Evolutionary conservation across 2,329 filamentous ascomycete genomes (phyloP), one percentile per base, ranked within the genome.

Genomic region (Exophiala aquamarina): DNA sequence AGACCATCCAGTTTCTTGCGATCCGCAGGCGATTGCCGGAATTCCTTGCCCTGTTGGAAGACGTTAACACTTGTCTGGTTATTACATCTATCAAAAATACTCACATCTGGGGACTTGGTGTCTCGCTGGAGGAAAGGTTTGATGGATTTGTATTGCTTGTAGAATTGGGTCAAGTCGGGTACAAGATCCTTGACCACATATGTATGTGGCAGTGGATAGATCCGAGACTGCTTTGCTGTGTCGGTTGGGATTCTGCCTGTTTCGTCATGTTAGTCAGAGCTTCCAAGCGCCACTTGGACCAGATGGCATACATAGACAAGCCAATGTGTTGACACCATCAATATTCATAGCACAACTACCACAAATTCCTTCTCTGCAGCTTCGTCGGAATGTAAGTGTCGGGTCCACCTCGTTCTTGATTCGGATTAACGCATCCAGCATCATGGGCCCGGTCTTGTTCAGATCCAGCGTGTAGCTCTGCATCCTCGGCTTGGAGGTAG

Each of bases 91-190:
- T 11, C 34, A n/a, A 29, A 13, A 36, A 28, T 18, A 78, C 86
- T 69, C 80, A 94, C 89, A 67, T 96, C 88, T 59, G 84, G 82
- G 34, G 89, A 76, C 45, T 88, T 86, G 20, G 89, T 93, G 56
- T 91, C 86, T 65, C 90, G 83, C 77, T 97, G 93, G 44, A 98
- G 84, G 71, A 95, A 98, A 34, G 93, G 93, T 84, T 97, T 95
- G 75, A 98, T 96, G 13, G 91, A 96, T 76, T 96, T 95, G 83
- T 98, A 98, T 79, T 98, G 93, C 82, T 97, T 97, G 83, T 98
- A 98, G 77, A 98, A 97, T 66, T 93, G 87, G 55, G 93, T 98
- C 76, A 98, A 77, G 69, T 98, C 93, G 50, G 93, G 92, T 26
- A 98, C 93, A 55, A 98, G 83, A 70, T 98, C 93, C 83, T 97